Percentiles rank a stretch among this genome's conserved stretches.
These are phyloP conservation scores for Saccharomyces eubayanus DNA, from an alignment of 805 yeast genomes.

Conservation along the genomic window DNA sequence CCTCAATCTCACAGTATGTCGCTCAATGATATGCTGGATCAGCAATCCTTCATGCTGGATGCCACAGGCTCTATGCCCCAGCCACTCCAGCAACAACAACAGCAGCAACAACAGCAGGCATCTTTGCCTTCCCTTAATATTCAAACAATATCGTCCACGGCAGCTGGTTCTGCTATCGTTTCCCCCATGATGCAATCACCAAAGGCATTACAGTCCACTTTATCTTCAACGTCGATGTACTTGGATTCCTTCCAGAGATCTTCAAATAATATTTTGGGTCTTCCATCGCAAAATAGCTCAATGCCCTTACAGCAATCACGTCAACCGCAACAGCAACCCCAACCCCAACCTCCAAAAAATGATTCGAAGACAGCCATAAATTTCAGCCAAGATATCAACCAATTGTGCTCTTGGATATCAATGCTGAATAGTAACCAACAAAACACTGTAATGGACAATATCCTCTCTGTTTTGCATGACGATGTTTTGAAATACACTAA, in stretches of 20 bases:
- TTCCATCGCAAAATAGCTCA: constrained; percentile 4
- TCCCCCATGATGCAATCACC: constrained; percentile 21
- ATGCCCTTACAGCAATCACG: constrained; percentile 1
- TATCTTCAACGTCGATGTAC: constrained; percentile 11
- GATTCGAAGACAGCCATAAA: constrained; percentile 20
- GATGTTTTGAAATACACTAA: constrained; percentile 45
- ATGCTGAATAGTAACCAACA: constrained; percentile 44
- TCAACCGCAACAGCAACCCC: constrained; percentile 1
- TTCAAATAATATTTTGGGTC: constrained; percentile 6
- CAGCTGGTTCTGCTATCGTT: constrained; percentile 27
- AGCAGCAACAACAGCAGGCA: not conserved
- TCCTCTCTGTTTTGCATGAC: constrained; percentile 42
- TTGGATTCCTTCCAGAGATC: constrained; percentile 19
- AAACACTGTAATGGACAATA: constrained; percentile 45
- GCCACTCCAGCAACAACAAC: constrained; percentile 4
- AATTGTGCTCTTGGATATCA: constrained; percentile 44
- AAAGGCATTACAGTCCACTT: not conserved
- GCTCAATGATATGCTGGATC: constrained; percentile 20
- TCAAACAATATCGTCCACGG: constrained; percentile 1
- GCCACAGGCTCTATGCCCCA: constrained; percentile 6
- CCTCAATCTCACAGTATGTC: constrained; percentile 14
- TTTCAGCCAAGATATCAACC: constrained; percentile 44
- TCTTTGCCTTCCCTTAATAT: not conserved
- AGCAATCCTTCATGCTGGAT: constrained; percentile 14
- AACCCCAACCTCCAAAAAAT: constrained; percentile 3